A percentile compares a stretch with the other conserved stretches of the same genome.
Evolutionary conservation across 2,329 filamentous ascomycete genomes (phyloP).

Genomic region (Septoria linicola): DNA sequence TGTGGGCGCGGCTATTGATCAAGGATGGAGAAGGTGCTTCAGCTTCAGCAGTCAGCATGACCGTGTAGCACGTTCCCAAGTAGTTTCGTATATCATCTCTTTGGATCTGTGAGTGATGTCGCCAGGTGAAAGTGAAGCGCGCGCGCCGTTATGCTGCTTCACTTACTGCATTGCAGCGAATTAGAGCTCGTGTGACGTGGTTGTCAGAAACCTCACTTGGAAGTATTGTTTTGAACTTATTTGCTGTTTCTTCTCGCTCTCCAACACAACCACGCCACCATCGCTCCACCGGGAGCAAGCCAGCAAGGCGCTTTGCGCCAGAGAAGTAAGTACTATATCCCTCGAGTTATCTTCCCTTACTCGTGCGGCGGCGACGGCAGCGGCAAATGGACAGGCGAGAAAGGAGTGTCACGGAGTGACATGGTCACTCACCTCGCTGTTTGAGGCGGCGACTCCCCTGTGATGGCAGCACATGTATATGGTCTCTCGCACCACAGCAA

Average conservation of each 20-base stretch:
- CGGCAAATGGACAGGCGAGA: too few species aligned
- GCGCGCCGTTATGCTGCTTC: too few species aligned
- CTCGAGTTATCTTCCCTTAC: neutral
- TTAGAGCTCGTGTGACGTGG: neutral
- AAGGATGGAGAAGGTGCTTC: neutral
- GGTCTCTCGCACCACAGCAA: too few species aligned
- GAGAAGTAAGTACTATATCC: neutral
- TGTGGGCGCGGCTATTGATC: too few species aligned
- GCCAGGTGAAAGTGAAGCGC: too few species aligned
- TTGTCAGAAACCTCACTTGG: neutral
- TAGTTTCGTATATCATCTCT: too few species aligned
- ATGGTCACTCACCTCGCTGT: too few species aligned
- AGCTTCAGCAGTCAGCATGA: neutral
- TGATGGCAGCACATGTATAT: too few species aligned
- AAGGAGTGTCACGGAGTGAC: too few species aligned
- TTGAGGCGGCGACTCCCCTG: too few species aligned
- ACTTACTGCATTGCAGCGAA: neutral
- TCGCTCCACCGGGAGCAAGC: neutral
- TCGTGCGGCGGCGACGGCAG: too few species aligned
- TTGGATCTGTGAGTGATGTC: too few species aligned
- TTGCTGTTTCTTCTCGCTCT: neutral
- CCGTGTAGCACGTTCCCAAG: neutral
- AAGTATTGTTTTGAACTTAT: neutral
- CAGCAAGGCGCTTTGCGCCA: neutral
- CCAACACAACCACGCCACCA: neutral